A percentile compares a stretch with the other conserved stretches of the same genome.
Conservation (phyloP, 2,329 filamentous ascomycete species). For the Cercospora beticola region DNA sequence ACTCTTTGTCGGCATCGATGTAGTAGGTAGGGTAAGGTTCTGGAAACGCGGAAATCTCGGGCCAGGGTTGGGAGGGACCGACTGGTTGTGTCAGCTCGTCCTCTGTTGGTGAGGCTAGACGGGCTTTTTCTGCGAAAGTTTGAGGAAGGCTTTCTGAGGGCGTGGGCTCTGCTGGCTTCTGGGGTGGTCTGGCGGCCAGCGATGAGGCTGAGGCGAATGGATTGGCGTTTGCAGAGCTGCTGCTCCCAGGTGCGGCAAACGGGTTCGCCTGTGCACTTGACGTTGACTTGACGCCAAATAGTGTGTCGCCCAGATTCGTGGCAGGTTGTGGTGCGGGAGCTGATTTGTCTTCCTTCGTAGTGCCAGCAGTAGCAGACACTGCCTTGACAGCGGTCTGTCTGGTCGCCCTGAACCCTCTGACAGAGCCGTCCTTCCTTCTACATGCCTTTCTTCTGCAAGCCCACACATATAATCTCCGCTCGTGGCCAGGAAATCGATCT, state of each 20-base stretch:
- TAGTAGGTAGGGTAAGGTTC: slow-evolving; percentile 72
- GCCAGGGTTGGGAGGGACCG: slow-evolving; percentile 68
- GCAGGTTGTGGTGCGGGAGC: slow-evolving; percentile 36
- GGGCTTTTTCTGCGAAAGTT: slow-evolving; percentile 38
- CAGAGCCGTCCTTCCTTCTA: slow-evolving; percentile 76
- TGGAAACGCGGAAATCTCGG: slow-evolving; percentile 63
- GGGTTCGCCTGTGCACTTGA: slow-evolving; percentile 53
- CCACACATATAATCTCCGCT: slow-evolving; percentile 84
- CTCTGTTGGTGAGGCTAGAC: slow-evolving; percentile 30
- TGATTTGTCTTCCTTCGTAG: slow-evolving; percentile 31
- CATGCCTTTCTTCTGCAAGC: slow-evolving; percentile 76
- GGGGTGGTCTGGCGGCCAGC: slow-evolving; percentile 47
- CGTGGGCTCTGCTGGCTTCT: slow-evolving; percentile 31
- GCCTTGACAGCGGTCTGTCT: slow-evolving; percentile 44
- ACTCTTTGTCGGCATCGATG: slow-evolving; percentile 88
- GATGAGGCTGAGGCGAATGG: slow-evolving; percentile 55
- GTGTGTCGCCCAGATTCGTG: slow-evolving; percentile 60
- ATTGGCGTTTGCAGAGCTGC: slow-evolving; percentile 46
- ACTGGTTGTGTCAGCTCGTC: slow-evolving; percentile 27
- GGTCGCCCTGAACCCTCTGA: slow-evolving; percentile 71
- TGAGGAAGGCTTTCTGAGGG: slow-evolving; percentile 26
- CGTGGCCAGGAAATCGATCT: slow-evolving; percentile 80
- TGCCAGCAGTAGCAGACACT: background rate
- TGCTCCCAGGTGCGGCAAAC: slow-evolving; percentile 53
- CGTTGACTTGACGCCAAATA: slow-evolving; percentile 64